These are phyloP conservation scores for Fusarium austroafricanum DNA, from an alignment of 2,329 filamentous ascomycete genomes.

Conservation along the genomic window DNA sequence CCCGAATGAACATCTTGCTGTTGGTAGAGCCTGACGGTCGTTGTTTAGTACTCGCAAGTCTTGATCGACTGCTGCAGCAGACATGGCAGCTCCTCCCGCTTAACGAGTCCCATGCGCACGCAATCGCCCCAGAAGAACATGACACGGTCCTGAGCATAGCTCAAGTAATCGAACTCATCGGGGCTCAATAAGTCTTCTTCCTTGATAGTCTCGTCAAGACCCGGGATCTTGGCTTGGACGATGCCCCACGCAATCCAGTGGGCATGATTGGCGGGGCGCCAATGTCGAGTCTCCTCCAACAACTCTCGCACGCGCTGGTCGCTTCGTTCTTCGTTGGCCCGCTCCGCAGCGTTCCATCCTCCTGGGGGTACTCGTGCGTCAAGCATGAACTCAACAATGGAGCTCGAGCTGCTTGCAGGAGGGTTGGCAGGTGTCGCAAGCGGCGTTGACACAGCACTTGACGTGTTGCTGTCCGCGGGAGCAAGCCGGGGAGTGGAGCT, in stretches of 20 bases:
- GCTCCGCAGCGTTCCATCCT: slow-evolving; percentile 65
- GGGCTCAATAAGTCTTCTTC: slow-evolving; percentile 50
- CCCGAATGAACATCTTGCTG: neutral
- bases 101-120: slow-evolving; percentile 79
- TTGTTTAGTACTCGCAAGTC: slow-evolving; percentile 70
- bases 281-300: slow-evolving; percentile 82
- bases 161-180: slow-evolving; percentile 91
- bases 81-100: slow-evolving; percentile 79
- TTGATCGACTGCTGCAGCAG: slow-evolving; percentile 74
- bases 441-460: slow-evolving; percentile 48
- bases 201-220: slow-evolving; percentile 64
- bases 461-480: slow-evolving; percentile 56
- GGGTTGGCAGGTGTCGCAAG: slow-evolving; percentile 48
- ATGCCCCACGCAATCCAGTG: slow-evolving; percentile 98
- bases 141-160: slow-evolving; percentile 89
- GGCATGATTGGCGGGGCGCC: slow-evolving; percentile 88
- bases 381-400: slow-evolving; percentile 80
- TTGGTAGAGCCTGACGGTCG: neutral
- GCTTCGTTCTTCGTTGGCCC: slow-evolving; percentile 68
- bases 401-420: slow-evolving; percentile 62
- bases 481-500: slow-evolving; percentile 63
- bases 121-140: slow-evolving; percentile 97
- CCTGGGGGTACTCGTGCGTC: slow-evolving; percentile 74
- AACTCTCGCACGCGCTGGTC: slow-evolving; percentile 78
- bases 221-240: slow-evolving; percentile 89